Base-by-base conservation (phyloP, 352 stramenopile genomes). In the Globisporangium perplexum region DNA sequence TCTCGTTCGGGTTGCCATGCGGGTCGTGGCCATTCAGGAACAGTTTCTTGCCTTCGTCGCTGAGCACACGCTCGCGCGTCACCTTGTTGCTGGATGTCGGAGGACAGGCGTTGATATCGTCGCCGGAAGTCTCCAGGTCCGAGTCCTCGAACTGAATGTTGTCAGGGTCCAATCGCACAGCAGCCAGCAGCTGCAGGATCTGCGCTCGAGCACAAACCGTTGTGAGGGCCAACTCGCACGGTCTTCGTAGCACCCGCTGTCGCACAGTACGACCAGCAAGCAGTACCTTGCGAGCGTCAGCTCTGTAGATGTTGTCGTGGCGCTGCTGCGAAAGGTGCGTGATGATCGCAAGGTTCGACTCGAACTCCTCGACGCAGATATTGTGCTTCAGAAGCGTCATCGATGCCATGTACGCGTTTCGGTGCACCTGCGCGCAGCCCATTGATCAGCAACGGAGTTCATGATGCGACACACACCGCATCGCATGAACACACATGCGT, bases 281-380 rank as follows among this genome's bases (percentile, higher is more conserved):
- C 17, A 7, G 11, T 59, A 83, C 73, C 63, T 93, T 93, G 31
- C 85, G 72, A 2, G 83, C 83, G 59, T 95, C 74, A 0, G 73
- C 66, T 31, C 84, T 68, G 65, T 95, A 93, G 43, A 91, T 88
- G 46, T 77, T 90, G 61, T 93, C 83, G 47, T 89, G 70, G 4
- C 83, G 76, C 63, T 90, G 81, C 57, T 95, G 85, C 1, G 85
- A 95, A 42, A 93, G 73, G 54, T 90, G 79, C 4, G 83, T 93
- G 56, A 95, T 88, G 28, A 77, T 74, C 39, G 76, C 65, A 35
- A 95, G 38, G 53, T 95, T 93, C 24, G 70, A 59, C 36, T 95
- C 85, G 56, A 95, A 80, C 46, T 89, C 83, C 41, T 87, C 64
- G 26, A 92, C 71, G 43, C 79, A 86, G 55, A 93, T 50, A 23